phyloP scores from a whole-genome alignment of 129 eudicot species.

The Heracleum sosnowskyi region DNA sequence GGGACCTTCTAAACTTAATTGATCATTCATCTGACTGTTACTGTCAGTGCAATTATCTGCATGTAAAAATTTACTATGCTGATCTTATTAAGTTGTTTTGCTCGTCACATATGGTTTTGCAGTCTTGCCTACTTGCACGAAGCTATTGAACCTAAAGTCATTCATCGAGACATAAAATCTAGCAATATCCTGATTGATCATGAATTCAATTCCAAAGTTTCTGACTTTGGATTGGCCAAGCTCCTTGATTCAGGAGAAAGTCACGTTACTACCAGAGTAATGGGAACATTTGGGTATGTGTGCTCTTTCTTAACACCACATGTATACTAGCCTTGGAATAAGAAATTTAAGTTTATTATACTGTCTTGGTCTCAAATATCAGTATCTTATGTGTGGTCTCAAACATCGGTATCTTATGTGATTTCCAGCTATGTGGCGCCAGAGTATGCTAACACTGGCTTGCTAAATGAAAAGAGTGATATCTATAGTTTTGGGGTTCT shows the following conservation, averaged over 20 bases:
- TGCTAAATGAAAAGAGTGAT: slow-evolving; percentile 94
- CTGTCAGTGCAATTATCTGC: not conserved
- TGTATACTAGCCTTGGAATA: no score
- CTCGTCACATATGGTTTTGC: slow-evolving; percentile 17
- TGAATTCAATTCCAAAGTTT: slow-evolving; percentile 81
- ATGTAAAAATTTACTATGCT: not conserved
- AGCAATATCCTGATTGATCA: slow-evolving; percentile 83
- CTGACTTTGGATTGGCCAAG: slow-evolving; percentile 97
- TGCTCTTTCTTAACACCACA: not conserved
- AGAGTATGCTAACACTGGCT: slow-evolving; percentile 88
- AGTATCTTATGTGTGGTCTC: not conserved
- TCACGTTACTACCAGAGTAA: slow-evolving; percentile 88
- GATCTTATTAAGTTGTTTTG: not conserved
- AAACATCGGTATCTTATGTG: not conserved
- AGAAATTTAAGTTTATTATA: not conserved
- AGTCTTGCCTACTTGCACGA: slow-evolving; percentile 97
- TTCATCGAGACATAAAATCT: slow-evolving; percentile 96
- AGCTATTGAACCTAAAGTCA: slow-evolving; percentile 95
- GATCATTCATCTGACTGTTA: not conserved
- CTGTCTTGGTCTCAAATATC: not conserved
- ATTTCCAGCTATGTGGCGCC: slow-evolving; percentile 88
- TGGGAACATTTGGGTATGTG: slow-evolving; percentile 96
- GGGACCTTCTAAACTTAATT: not conserved
- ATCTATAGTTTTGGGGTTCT: slow-evolving; percentile 89
- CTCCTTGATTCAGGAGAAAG: slow-evolving; percentile 93